Evolutionary conservation across 2,329 filamentous ascomycete genomes (phyloP), one percentile per base, ranked within the genome.

Genomic region (Lojkania enalia): DNA sequence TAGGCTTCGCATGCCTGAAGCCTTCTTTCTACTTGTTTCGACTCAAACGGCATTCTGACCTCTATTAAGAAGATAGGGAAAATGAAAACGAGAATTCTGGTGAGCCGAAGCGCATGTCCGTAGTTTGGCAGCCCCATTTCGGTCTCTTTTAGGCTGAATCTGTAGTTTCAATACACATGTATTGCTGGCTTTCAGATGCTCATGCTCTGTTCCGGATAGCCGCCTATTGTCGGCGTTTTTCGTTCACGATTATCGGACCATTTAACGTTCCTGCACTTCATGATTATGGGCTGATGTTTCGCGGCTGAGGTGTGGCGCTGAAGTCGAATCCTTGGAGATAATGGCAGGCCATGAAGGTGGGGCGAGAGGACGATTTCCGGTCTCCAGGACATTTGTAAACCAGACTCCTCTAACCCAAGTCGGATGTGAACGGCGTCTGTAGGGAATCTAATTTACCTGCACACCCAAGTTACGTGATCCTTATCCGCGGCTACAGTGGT

Each of bases 111-210:
- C 30, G 30, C 30, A 33, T 6, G 16, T 18, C 35, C 29, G 36
- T 25, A n/a, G 31, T 27, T 38, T 38, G 31, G 29, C 49, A 41
- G 49, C 46, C 40, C 48, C 49, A 46, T 42, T 31, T n/a, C n/a
- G n/a, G n/a, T 43, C 44, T 53, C 20, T 20, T 54, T 49, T 45
- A 49, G 50, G 52, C 49, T 52, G 54, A 56, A 46, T 40, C 5
- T 54, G 51, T 60, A 61, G 46, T 55, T 54, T 49, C 35, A 57
- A 52, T 48, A 42, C 46, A 55, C 44, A 30, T 48, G 42, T 47
- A 46, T 54, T 46, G 44, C 43, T 43, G 43, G 44, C 23, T 48
- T 48, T 51, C 14, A 5, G 23, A 20, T 5, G 19, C n/a, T 16
- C 23, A 12, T 14, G 29, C 27, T 27, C 31, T 39, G 36, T 15